A percentile compares a stretch with the other conserved stretches of the same genome.
These are phyloP conservation scores for Tulasnella sp. DNA, from an alignment of 768 basidiomycete genomes.

Conservation along the genomic window DNA sequence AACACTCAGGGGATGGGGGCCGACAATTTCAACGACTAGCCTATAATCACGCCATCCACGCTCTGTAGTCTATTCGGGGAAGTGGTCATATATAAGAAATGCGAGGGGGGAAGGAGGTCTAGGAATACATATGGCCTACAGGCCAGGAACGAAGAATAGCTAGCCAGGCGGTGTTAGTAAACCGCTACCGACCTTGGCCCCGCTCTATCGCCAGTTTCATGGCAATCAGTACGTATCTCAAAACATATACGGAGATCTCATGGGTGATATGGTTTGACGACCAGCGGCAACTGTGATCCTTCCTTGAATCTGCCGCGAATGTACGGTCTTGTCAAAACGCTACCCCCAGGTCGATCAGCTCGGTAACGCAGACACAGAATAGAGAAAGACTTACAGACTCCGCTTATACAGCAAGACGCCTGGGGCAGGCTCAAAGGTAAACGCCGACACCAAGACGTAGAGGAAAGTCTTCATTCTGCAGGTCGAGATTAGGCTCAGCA, in stretches of 20 bases:
- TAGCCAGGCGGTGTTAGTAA: neutral
- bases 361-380: neutral
- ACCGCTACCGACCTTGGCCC: neutral
- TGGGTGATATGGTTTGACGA: neutral
- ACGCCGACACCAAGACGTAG: conserved; percentile 56
- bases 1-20: too few species aligned
- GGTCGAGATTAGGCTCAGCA: neutral
- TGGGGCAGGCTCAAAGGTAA: conserved; percentile 40
- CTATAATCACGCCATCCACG: too few species aligned
- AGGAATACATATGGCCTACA: neutral
- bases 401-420: conserved; percentile 21
- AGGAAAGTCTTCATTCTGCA: conserved; percentile 50
- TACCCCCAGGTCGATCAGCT: neutral
- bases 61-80: too few species aligned
- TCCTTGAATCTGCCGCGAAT: neutral
- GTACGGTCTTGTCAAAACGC: conserved; percentile 12
- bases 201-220: neutral
- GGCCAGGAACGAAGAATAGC: neutral
- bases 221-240: neutral
- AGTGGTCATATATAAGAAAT: neutral
- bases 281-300: conserved; percentile 7
- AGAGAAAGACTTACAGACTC: conserved; percentile 3
- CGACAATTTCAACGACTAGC: too few species aligned
- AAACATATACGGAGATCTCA: too few species aligned
- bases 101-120: neutral